Percentiles rank a stretch among this genome's conserved stretches.
Conservation (phyloP, 495 filamentous ascomycete genomes). For the Apiosordaria backusii region DNA sequence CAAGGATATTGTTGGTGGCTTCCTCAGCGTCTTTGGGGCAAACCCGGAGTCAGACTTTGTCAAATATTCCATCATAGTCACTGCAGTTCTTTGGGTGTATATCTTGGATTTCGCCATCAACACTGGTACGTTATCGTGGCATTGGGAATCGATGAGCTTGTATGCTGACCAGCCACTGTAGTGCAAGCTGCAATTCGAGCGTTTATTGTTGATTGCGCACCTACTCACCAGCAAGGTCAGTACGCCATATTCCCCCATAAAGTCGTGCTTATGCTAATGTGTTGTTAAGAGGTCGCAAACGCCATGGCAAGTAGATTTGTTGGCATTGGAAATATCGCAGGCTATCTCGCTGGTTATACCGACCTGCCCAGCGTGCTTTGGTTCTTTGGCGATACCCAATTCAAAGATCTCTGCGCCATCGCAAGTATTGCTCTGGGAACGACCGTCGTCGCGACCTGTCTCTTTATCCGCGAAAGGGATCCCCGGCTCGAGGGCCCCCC, state of each 20-base stretch:
- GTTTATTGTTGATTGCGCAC: conserved; percentile 87
- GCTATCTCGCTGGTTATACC: conserved; percentile 77
- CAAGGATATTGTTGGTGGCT: conserved; percentile 66
- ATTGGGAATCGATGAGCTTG: background rate
- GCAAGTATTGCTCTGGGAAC: conserved; percentile 64
- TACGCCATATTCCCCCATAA: background rate
- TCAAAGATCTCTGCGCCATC: conserved; percentile 82
- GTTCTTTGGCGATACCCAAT: conserved; percentile 79
- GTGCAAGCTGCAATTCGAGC: conserved; percentile 86
- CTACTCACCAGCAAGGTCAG: conserved; percentile 77
- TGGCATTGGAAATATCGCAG: conserved; percentile 81
- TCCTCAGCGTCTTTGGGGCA: conserved; percentile 69
- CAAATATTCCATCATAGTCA: conserved; percentile 58
- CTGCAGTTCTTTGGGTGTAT: conserved; percentile 80
- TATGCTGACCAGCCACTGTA: conserved; percentile 26
- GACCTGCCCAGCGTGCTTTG: conserved; percentile 67
- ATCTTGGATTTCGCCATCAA: conserved; percentile 89
- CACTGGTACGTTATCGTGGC: conserved; percentile 55
- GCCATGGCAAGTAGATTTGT: conserved; percentile 79
- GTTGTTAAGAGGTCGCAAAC: conserved; percentile 64
- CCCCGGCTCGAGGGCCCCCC: conserved; percentile 66
- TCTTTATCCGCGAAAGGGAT: conserved; percentile 70
- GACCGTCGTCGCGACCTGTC: conserved; percentile 64
- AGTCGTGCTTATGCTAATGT: conserved; percentile 11
- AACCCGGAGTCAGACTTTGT: conserved; percentile 57